Evolutionary conservation across 805 yeast genomes (phyloP), one percentile per base, ranked within the genome.

Genomic region (Ogataea henricii): DNA sequence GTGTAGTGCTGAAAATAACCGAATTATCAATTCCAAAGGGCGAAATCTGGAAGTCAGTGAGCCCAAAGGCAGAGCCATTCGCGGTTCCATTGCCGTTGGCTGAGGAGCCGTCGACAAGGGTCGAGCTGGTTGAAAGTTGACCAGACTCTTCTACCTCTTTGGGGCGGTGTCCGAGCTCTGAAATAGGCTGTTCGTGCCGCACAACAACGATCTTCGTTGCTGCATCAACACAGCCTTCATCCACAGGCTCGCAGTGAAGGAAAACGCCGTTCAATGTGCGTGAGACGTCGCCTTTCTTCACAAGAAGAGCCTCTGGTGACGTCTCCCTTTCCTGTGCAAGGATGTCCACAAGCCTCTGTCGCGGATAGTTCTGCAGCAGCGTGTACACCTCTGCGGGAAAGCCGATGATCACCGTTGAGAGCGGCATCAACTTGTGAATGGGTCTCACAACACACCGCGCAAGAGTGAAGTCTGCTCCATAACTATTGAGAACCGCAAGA

Each of bases 241-340:
- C 79, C 2, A 80, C 73, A 0, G 96, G 96, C 55, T 87, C 95
- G 61, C 89, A 80, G 20, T 83, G 73, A 3, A 78, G 56, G 2
- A 88, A 74, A 6, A 59, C 57, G 17, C 86, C 86, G 52, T 75
- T 74, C 16, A 80, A 57, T 4, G 62, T 63, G 16, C 78, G 64
- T 2, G 78, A 64, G 6, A 56, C 43, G 50, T 76, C 80, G 20
- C 76, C 78, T 39, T 71, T 75, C 72, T 65, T 20, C 69, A 65
- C 12, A 71, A 65, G 35, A 3, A 60, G 38, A 5, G 43, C 37
- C 14, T 53, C 51, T 1, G 26, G 4, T 12, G 45, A 62, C 57
- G 71, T 57, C 23, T 59, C 59, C 21, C 67, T 42, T 49, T 67
- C 71, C 2, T 63, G 56, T 39, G 72, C 69, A 6, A 79, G 59